A percentile compares a stretch with the other conserved stretches of the same genome.
phyloP scores from a whole-genome alignment of 805 yeast genomes.

The Metschnikowia kofuensis region DNA sequence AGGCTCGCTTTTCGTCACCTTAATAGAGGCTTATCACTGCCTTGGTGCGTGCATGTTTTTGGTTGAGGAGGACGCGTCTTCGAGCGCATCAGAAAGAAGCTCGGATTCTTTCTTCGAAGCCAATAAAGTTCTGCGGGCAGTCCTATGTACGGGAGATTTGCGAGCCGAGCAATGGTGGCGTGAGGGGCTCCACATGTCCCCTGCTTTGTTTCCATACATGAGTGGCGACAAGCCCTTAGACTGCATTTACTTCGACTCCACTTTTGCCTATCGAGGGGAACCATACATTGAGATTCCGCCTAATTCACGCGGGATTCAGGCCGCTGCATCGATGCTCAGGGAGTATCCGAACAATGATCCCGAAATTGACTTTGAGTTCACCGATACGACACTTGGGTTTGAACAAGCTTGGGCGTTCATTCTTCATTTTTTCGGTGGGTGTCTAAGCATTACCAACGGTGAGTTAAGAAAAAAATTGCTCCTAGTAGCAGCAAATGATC shows the following conservation, averaged over 20 bases:
- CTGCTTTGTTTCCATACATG: slow-evolving; percentile 41
- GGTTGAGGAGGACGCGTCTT: slow-evolving; percentile 27
- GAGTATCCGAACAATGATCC: slow-evolving; percentile 41
- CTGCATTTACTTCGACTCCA: slow-evolving; percentile 53
- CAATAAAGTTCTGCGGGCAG: slow-evolving; percentile 19
- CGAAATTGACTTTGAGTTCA: slow-evolving; percentile 39
- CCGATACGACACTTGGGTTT: slow-evolving; percentile 45
- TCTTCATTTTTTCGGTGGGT: slow-evolving; percentile 21
- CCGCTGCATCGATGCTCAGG: slow-evolving; percentile 31
- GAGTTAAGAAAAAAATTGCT: background rate
- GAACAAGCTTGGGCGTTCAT: slow-evolving; percentile 52
- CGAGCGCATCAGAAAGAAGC: background rate
- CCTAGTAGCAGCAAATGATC: slow-evolving; percentile 10
- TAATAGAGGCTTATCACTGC: slow-evolving; percentile 55
- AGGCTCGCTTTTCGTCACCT: slow-evolving; percentile 31
- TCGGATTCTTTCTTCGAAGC: background rate
- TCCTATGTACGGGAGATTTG: slow-evolving; percentile 55
- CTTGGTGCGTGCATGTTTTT: slow-evolving; percentile 59
- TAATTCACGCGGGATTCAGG: slow-evolving; percentile 40
- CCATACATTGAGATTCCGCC: slow-evolving; percentile 45
- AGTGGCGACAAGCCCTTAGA: slow-evolving; percentile 33
- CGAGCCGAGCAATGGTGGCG: slow-evolving; percentile 57
- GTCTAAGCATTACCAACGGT: slow-evolving; percentile 3
- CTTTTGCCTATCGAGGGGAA: slow-evolving; percentile 48
- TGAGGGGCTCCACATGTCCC: slow-evolving; percentile 34